phyloP scores from a whole-genome alignment of 495 filamentous ascomycete species.

The Thozetella sp. region DNA sequence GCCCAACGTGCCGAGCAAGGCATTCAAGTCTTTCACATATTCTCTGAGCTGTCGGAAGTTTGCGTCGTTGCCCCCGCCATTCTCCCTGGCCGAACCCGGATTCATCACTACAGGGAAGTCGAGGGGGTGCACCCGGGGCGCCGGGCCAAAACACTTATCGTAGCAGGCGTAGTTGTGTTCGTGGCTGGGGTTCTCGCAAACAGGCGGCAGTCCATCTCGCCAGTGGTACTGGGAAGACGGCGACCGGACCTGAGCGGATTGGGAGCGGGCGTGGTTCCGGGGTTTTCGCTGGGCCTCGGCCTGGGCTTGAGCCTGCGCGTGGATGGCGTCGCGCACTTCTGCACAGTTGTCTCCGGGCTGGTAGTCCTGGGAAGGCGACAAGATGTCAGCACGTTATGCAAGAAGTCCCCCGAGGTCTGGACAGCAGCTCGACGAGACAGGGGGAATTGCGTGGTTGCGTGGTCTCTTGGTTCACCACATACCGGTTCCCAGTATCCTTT shows the following conservation, averaged over 20 bases:
- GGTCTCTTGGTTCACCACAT: background rate
- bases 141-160: background rate
- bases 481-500: background rate
- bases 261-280: background rate
- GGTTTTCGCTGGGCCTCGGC: background rate
- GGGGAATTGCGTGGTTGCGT: background rate
- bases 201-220: background rate
- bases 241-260: background rate
- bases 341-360: conserved; percentile 1
- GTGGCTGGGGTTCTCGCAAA: background rate
- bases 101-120: background rate
- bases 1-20: background rate
- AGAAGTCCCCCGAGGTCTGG: too few species aligned
- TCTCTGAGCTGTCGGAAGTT: conserved; percentile 5
- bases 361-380: too few species aligned
- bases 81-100: background rate
- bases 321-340: background rate
- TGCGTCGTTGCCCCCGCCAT: background rate
- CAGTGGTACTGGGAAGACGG: background rate
- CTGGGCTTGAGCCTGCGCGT: background rate
- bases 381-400: too few species aligned
- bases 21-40: background rate
- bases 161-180: conserved; percentile 2
- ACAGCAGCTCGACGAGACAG: too few species aligned
- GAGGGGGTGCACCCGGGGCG: background rate